Evolutionary conservation across 305 asterid genomes (phyloP), one percentile per base, ranked within the genome.

Genomic region (Rubia peregrina): DNA sequence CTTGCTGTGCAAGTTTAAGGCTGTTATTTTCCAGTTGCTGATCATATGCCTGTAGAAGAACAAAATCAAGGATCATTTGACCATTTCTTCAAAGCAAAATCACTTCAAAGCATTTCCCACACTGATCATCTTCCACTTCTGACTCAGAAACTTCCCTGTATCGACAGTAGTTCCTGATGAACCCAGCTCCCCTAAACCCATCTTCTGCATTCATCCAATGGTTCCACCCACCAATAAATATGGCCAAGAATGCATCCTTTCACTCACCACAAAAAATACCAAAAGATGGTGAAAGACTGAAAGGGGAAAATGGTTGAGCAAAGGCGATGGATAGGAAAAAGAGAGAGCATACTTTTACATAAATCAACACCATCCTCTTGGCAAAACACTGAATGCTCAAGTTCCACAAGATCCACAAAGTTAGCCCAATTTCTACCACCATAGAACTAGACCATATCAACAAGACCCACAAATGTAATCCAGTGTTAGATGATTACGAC

Each of bases 21-120:
- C 92, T 81, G 76, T 96, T 85, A 71, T 63, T 93, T 83, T 93
- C 98, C 10, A 93, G 87, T 73, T 90, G 95, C 73, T 90, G 96
- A 78, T 89, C 92, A 75, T 90, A 91, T 8, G 90, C 98, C 97
- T 93, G 71, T 53, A 24, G 71, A 75, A 71, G 76, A 75, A 68
- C 46, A 74, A 77, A 72, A 70, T 68, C 61, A 33, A 55, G 51
- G 5, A 71, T 68, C 75, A 79, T 62, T 68, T 44, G 49, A 44
- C 9, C 3, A 10, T 11, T 44, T 44, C 12, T 44, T 5, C 3
- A 44, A 44, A 44, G 49, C 49, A 44, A n/a, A n/a, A n/a, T n/a
- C n/a, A n/a, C n/a, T n/a, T n/a, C n/a, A n/a, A n/a, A n/a, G n/a
- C n/a, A n/a, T 79, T 81, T 24, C 80, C 82, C 51, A 67, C 79